These are phyloP conservation scores for Truncatella angustata DNA, from an alignment of 2,329 filamentous ascomycete species.

Conservation along the genomic window DNA sequence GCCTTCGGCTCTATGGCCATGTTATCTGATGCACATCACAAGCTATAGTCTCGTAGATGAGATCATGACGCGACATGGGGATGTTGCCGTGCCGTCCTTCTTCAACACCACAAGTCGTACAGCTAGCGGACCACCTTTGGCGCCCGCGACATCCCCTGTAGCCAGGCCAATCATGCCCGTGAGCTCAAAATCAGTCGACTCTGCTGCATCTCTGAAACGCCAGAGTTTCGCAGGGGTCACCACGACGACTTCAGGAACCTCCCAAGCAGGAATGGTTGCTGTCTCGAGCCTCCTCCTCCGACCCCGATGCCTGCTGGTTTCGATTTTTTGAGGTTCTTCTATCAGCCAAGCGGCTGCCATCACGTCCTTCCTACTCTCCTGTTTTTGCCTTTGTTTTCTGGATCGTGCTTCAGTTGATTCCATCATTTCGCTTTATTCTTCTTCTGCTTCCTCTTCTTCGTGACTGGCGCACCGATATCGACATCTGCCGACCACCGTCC, in stretches of 20 bases:
- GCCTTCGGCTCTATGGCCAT: no score
- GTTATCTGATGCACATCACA: no score
- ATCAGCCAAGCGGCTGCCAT: not conserved
- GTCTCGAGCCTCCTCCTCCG: slow-evolving; percentile 9
- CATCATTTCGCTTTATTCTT: not conserved
- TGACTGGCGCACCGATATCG: slow-evolving; percentile 7
- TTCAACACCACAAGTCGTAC: not conserved
- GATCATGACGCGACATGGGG: not conserved
- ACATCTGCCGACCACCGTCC: not conserved
- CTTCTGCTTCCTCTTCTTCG: no score
- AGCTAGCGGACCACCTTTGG: not conserved
- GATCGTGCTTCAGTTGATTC: not conserved
- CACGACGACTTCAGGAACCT: slow-evolving; percentile 10
- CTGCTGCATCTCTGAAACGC: slow-evolving; percentile 48
- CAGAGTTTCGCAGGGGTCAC: slow-evolving; percentile 29
- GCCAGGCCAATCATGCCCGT: slow-evolving; percentile 14
- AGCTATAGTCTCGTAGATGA: no score
- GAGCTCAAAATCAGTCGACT: slow-evolving; percentile 32
- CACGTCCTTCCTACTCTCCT: slow-evolving; percentile 11
- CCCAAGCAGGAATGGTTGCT: slow-evolving; percentile 14
- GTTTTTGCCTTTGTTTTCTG: slow-evolving; percentile 4
- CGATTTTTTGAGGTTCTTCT: slow-evolving; percentile 15
- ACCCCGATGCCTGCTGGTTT: slow-evolving; percentile 27
- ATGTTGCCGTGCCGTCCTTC: not conserved
- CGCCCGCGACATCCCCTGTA: not conserved